Evolutionary conservation across 139 green algal genomes (phyloP).

Genomic region (Axilococcus clingmanii): DNA sequence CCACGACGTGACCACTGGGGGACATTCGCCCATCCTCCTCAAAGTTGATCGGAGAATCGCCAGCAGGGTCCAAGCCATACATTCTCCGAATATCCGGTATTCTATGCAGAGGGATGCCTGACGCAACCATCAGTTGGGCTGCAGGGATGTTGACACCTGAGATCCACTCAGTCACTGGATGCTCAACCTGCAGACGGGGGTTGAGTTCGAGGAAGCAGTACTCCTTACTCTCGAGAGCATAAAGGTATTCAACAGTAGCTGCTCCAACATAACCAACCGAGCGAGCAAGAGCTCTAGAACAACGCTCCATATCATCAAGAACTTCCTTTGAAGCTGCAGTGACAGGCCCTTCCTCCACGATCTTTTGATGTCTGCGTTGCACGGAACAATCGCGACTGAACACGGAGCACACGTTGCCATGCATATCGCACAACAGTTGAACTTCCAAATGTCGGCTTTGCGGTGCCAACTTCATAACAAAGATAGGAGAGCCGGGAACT

Average conservation of each 20-base stretch:
- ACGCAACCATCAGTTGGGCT: slow-evolving; percentile 82
- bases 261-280: slow-evolving; percentile 89
- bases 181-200: slow-evolving; percentile 95
- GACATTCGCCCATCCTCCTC: slow-evolving; percentile 40
- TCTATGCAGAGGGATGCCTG: slow-evolving; percentile 81
- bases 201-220: slow-evolving; percentile 99
- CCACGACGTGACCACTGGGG: slow-evolving; percentile 68
- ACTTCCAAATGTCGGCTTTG: slow-evolving; percentile 85
- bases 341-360: slow-evolving; percentile 93
- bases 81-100: slow-evolving; percentile 80
- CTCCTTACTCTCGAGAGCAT: slow-evolving; percentile 59
- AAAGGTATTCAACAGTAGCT: slow-evolving; percentile 96
- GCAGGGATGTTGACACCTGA: slow-evolving; percentile 89
- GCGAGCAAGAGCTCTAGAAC: slow-evolving; percentile 73
- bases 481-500: slow-evolving; percentile 92
- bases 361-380: slow-evolving; percentile 97
- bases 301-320: slow-evolving; percentile 70
- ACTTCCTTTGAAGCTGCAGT: slow-evolving; percentile 40
- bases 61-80: slow-evolving; percentile 41
- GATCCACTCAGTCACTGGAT: slow-evolving; percentile 98
- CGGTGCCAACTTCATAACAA: slow-evolving; percentile 94
- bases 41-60: slow-evolving; percentile 59
- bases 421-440: slow-evolving; percentile 85
- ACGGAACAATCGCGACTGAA: slow-evolving; percentile 89
- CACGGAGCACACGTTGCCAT: slow-evolving; percentile 81